Evolutionary conservation across 1,284 basidiomycete species (phyloP).

Genomic region (Irpex sp.): DNA sequence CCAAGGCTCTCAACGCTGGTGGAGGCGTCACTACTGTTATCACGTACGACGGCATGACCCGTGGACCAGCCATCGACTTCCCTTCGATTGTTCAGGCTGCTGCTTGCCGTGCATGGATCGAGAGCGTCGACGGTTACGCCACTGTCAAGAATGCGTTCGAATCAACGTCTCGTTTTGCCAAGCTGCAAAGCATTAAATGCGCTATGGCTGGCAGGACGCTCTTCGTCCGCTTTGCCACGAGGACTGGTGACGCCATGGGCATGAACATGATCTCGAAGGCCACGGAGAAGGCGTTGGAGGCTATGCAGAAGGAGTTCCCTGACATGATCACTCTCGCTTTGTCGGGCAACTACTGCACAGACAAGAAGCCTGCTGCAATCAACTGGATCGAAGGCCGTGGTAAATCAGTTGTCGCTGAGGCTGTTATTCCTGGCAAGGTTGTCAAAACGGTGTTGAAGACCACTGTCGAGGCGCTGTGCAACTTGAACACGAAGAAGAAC

Average conservation of each 20-base stretch:
- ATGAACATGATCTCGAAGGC: constrained; percentile 99
- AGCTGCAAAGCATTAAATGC: constrained; percentile 79
- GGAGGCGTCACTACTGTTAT: constrained; percentile 96
- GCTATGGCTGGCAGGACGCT: constrained; percentile 89
- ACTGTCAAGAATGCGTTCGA: constrained; percentile 89
- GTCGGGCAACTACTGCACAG: constrained; percentile 98
- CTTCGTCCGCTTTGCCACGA: constrained; percentile 94
- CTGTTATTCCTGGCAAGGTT: constrained; percentile 84
- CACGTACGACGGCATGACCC: constrained; percentile 95
- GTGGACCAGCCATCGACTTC: constrained; percentile 97
- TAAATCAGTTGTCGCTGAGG: constrained; percentile 97
- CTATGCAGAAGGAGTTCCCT: constrained; percentile 81
- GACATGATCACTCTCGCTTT: constrained; percentile 93
- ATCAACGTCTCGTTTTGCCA: constrained; percentile 89
- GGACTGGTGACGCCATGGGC: constrained; percentile 98
- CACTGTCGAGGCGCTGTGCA: constrained; percentile 86
- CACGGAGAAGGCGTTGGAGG: constrained; percentile 90
- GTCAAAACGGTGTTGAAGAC: constrained; percentile 95
- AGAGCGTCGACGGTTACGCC: constrained; percentile 77
- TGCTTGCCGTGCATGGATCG: constrained; percentile 86
- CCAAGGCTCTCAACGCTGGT: constrained; percentile 95
- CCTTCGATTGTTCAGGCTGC: constrained; percentile 80
- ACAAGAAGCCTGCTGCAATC: constrained; percentile 99
- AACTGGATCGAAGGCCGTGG: constrained; percentile 99
- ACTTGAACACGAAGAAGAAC: constrained; percentile 98